Percentiles rank a stretch among this genome's conserved stretches.
phyloP scores from a whole-genome alignment of 2,329 filamentous ascomycete species.

The Rachicladosporium sp. region DNA sequence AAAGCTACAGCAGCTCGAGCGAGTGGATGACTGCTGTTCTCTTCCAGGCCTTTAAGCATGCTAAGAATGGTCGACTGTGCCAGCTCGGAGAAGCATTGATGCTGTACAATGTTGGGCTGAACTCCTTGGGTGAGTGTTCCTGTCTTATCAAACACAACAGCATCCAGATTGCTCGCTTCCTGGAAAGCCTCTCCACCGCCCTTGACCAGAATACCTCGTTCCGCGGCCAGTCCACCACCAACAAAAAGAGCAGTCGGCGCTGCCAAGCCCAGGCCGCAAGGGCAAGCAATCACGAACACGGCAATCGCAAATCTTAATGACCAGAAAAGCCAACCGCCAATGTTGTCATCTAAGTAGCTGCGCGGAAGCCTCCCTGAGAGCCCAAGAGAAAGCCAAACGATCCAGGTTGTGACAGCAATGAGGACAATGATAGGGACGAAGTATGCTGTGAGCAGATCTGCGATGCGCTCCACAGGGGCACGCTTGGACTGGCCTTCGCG shows the following conservation, averaged over 20 bases:
- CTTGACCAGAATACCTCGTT: conserved; percentile 68
- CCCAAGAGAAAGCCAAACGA: conserved; percentile 57
- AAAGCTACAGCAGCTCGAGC: conserved; percentile 57
- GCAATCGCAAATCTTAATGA: conserved; percentile 74
- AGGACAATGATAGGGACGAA: conserved; percentile 64
- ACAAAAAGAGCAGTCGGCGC: conserved; percentile 77
- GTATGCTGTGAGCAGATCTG: conserved; percentile 60
- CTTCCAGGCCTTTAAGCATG: conserved; percentile 50
- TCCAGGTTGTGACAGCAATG: conserved; percentile 58
- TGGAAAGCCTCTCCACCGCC: conserved; percentile 79
- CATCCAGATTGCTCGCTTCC: conserved; percentile 61
- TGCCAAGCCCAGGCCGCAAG: conserved; percentile 73
- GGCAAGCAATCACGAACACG: conserved; percentile 78
- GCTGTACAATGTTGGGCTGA: conserved; percentile 55
- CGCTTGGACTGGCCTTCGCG: conserved; percentile 65
- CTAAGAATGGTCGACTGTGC: conserved; percentile 41
- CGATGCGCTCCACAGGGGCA: conserved; percentile 63
- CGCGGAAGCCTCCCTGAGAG: conserved; percentile 43
- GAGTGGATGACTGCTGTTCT: conserved; percentile 62
- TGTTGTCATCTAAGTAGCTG: conserved; percentile 38
- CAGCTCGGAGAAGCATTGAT: conserved; percentile 23
- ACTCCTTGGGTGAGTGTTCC: conserved; percentile 66
- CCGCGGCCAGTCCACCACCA: conserved; percentile 66
- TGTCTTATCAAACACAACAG: conserved; percentile 69
- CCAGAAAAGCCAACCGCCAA: conserved; percentile 59